Evolutionary conservation across 176 grass and related monocot genomes (phyloP), one percentile per base, ranked within the genome.

Genomic region (Bromus sterilis): DNA sequence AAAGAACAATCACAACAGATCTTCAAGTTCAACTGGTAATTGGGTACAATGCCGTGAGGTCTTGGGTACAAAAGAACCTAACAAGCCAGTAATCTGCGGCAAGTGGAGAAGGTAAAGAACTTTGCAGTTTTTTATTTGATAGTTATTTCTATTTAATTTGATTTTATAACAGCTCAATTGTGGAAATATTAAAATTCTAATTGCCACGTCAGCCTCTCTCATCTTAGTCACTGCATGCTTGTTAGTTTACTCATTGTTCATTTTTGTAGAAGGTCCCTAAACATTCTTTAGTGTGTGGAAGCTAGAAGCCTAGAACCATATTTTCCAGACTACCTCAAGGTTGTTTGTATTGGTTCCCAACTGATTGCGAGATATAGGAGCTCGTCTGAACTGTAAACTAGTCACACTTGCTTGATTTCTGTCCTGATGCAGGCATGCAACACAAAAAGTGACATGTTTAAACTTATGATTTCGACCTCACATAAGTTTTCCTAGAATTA

Each of bases 31-130:
- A 77, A 82, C 85, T 79, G 96, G 96, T 86, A 98, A 98, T 61
- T 98, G 96, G 96, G 76, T 98, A 80, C 93, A 98, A 71, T 98
- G 96, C 80, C 81, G 66, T 48, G 96, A 93, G n/a, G 65, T 77
- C 11, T 41, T 91, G 80, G 81, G 87, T 60, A 48, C 48, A 71
- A 51, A 79, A 51, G 82, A 83, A 71, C 85, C 75, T 86, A 87
- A 84, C 78, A 88, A 95, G 46, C 69, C 56, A 74, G 80, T 77
- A 39, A 48, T 98, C 60, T 98, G 96, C 36, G 92, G 93, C 53
- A 98, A 95, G 62, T 98, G 96, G 96, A 94, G 96, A 82, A 93
- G 96, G 96, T 98, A 89, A 89, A 63, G 2, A 32, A 46, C 10
- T 49, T 87, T 83, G 48, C 43, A 85, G 8, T 67, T 48, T 57